These are phyloP conservation scores for Fusarium phyllophilum DNA, from an alignment of 2,329 filamentous ascomycete genomes.

Conservation along the genomic window DNA sequence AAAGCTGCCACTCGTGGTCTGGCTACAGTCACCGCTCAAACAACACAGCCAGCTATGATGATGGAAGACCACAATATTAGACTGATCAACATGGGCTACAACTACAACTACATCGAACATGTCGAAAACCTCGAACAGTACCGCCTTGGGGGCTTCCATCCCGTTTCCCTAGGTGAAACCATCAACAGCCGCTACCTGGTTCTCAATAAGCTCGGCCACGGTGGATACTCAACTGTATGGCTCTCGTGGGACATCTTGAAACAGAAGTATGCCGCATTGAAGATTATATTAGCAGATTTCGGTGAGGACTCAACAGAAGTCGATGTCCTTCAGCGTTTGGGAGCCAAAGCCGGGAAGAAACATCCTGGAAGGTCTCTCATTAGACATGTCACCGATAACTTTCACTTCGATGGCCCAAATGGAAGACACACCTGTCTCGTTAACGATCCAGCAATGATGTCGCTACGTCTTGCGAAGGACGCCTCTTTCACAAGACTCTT, in stretches of 20 bases:
- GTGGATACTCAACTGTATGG: slow-evolving; percentile 41
- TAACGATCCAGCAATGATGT: slow-evolving; percentile 41
- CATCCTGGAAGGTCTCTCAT: slow-evolving; percentile 32
- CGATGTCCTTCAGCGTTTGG: slow-evolving; percentile 31
- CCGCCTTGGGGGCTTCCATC: slow-evolving; percentile 34
- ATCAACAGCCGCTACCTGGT: slow-evolving; percentile 38
- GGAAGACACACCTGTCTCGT: slow-evolving; percentile 38
- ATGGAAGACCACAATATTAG: slow-evolving; percentile 33
- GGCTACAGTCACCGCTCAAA: slow-evolving; percentile 28
- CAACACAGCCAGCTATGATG: slow-evolving; percentile 19
- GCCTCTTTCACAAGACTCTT: slow-evolving; percentile 31
- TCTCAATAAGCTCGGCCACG: slow-evolving; percentile 41
- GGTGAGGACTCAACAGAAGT: slow-evolving; percentile 34
- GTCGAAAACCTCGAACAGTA: slow-evolving; percentile 39
- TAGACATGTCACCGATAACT: slow-evolving; percentile 33
- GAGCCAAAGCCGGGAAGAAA: slow-evolving; percentile 15
- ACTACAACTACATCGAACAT: slow-evolving; percentile 36
- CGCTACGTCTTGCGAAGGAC: slow-evolving; percentile 34
- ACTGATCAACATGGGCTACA: slow-evolving; percentile 37
- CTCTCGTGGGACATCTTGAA: slow-evolving; percentile 39
- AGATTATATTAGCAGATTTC: slow-evolving; percentile 38
- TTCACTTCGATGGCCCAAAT: slow-evolving; percentile 36
- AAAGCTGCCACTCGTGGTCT: slow-evolving; percentile 29
- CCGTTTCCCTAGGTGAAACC: slow-evolving; percentile 34
- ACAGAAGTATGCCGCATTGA: slow-evolving; percentile 36